Evolutionary conservation across 495 filamentous ascomycete genomes (phyloP).

Genomic region (Penicillium riverlandense): DNA sequence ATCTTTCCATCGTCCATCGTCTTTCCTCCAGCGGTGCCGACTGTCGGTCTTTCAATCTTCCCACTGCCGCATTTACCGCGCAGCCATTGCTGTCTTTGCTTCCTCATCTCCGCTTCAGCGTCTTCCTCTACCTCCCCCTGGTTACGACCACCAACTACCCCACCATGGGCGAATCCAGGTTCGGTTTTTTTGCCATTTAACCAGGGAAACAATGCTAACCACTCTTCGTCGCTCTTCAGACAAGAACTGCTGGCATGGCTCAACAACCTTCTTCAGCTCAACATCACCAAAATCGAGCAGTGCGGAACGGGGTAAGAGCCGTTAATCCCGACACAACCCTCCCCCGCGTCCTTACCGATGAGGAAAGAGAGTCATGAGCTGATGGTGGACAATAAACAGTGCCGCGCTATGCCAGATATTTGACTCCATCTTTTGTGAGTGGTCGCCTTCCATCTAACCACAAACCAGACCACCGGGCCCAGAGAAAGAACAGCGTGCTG

Average conservation of each 20-base stretch:
- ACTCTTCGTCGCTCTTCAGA: conserved; percentile 39
- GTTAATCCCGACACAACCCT: no score
- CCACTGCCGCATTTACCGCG: no score
- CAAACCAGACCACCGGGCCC: neutral
- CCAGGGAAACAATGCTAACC: conserved; percentile 2
- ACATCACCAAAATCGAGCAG: conserved; percentile 97
- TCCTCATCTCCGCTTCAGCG: neutral
- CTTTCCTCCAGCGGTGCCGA: no score
- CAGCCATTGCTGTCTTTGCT: neutral
- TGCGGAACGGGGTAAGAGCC: conserved; percentile 88
- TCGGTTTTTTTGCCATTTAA: conserved; percentile 18
- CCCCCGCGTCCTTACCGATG: no score
- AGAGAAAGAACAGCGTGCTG: conserved; percentile 10
- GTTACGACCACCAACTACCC: conserved; percentile 22
- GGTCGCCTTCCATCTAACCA: neutral
- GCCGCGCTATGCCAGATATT: conserved; percentile 94
- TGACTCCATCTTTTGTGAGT: conserved; percentile 87
- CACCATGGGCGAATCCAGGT: conserved; percentile 53
- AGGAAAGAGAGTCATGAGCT: neutral
- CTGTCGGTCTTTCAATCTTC: no score
- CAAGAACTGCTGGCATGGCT: conserved; percentile 96
- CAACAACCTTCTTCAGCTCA: conserved; percentile 94
- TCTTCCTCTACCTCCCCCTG: neutral
- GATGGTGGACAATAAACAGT: conserved; percentile 38
- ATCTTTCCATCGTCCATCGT: conserved; percentile 21